Conservation (phyloP, 2,329 filamentous ascomycete genomes). For the Trichophyton schoenleinii region DNA sequence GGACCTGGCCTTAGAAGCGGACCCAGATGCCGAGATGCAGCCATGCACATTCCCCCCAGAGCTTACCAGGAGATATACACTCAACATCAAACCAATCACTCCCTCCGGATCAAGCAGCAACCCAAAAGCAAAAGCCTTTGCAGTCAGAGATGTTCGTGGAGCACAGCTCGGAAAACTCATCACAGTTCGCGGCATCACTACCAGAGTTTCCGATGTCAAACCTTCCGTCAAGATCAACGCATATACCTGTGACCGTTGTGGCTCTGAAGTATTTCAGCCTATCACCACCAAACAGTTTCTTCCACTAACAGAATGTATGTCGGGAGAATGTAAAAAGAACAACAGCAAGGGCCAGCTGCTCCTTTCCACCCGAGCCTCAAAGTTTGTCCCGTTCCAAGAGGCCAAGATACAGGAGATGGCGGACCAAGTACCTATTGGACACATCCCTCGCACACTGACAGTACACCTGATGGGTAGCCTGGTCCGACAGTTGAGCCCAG, state of each 20-base stretch:
- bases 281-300: slow-evolving; percentile 83
- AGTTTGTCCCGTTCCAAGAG: slow-evolving; percentile 95
- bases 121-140: slow-evolving; percentile 51
- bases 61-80: slow-evolving; percentile 82
- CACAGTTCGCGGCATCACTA: slow-evolving; percentile 86
- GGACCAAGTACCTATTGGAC: slow-evolving; percentile 96
- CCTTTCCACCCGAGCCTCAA: slow-evolving; percentile 87
- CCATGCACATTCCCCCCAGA: slow-evolving; percentile 80
- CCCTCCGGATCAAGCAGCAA: slow-evolving; percentile 53
- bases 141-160: slow-evolving; percentile 85
- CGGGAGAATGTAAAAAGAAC: slow-evolving; percentile 77
- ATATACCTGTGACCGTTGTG: slow-evolving; percentile 93
- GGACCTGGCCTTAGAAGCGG: slow-evolving; percentile 51
- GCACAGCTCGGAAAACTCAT: slow-evolving; percentile 89
- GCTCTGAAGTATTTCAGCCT: slow-evolving; percentile 95
- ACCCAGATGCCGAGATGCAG: slow-evolving; percentile 50
- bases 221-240: slow-evolving; percentile 95
- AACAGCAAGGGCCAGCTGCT: slow-evolving; percentile 89
- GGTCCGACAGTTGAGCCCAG: slow-evolving; percentile 77
- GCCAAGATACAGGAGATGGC: slow-evolving; percentile 98
- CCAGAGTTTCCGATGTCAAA: slow-evolving; percentile 93
- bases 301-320: slow-evolving; percentile 75
- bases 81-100: slow-evolving; percentile 90
- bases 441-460: slow-evolving; percentile 86
- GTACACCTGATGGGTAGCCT: slow-evolving; percentile 79